Conservation (phyloP, 2,329 filamentous ascomycete species). For the Colletotrichum sp. region DNA sequence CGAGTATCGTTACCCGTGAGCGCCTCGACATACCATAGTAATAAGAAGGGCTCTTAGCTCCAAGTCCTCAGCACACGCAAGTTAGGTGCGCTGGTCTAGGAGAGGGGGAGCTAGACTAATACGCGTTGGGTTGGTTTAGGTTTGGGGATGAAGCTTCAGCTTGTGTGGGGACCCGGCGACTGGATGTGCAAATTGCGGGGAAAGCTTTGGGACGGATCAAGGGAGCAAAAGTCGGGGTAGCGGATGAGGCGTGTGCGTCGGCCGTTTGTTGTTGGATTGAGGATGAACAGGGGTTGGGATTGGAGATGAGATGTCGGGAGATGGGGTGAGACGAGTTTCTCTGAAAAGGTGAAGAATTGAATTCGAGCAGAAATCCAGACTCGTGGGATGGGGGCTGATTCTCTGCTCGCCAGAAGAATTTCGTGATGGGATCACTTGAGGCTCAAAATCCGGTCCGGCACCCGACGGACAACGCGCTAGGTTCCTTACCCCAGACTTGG, state of each 20-base stretch:
- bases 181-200: not conserved
- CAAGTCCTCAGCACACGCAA: not conserved
- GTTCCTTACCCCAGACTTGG: slow-evolving; percentile 1
- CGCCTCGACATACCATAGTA: not conserved
- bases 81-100: not conserved
- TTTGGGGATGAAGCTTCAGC: slow-evolving; percentile 9
- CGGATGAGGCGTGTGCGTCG: slow-evolving; percentile 9
- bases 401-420: not conserved
- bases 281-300: slow-evolving; percentile 1
- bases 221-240: slow-evolving; percentile 13
- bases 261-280: not conserved
- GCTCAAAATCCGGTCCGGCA: not conserved
- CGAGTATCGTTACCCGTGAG: not conserved
- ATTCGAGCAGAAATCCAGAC: not conserved
- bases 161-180: not conserved
- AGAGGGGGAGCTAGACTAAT: not conserved
- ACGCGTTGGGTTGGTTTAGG: not conserved
- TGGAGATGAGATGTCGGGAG: not conserved
- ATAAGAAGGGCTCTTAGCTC: not conserved
- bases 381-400: not conserved
- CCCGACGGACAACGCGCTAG: not conserved
- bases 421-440: not conserved
- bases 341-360: not conserved
- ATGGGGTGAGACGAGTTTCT: not conserved
- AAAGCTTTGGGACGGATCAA: slow-evolving; percentile 11